phyloP scores from a whole-genome alignment of 1,284 basidiomycete species.

The Rhodotorula sp. region DNA sequence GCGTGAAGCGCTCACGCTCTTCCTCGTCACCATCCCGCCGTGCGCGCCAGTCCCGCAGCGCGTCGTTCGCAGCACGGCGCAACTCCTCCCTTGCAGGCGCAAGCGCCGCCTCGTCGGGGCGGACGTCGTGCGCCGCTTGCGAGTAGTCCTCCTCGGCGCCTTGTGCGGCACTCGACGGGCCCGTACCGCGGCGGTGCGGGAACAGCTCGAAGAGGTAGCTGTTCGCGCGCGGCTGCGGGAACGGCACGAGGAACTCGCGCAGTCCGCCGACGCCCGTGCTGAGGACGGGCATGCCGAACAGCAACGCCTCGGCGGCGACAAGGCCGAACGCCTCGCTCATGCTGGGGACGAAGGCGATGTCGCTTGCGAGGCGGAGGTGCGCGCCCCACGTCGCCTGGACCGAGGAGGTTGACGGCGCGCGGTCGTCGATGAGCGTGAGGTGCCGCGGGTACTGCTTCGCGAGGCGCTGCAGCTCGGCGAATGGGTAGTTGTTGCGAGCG shows the following conservation, averaged over 20 bases:
- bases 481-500: slow-evolving; percentile 36
- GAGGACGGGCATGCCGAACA: slow-evolving; percentile 31
- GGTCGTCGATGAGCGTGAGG: slow-evolving; percentile 31
- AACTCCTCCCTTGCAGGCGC: slow-evolving; percentile 6
- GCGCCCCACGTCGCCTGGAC: slow-evolving; percentile 21
- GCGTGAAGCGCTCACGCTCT: slow-evolving; percentile 5
- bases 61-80: not conserved
- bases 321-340: slow-evolving; percentile 37
- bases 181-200: not conserved
- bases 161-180: not conserved
- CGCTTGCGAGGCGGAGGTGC: slow-evolving; percentile 30
- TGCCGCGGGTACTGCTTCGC: slow-evolving; percentile 13
- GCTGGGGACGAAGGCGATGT: slow-evolving; percentile 30
- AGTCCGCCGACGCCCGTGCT: slow-evolving; percentile 33
- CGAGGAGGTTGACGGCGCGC: not conserved
- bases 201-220: slow-evolving; percentile 27
- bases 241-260: slow-evolving; percentile 24
- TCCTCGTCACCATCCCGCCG: not conserved
- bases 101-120: slow-evolving; percentile 15
- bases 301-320: slow-evolving; percentile 36
- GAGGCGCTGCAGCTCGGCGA: slow-evolving; percentile 10
- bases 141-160: slow-evolving; percentile 14
- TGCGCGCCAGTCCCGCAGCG: not conserved
- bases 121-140: slow-evolving; percentile 14
- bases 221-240: slow-evolving; percentile 7